phyloP scores from a whole-genome alignment of 2,329 filamentous ascomycete genomes.

The Botrytis byssoidea region DNA sequence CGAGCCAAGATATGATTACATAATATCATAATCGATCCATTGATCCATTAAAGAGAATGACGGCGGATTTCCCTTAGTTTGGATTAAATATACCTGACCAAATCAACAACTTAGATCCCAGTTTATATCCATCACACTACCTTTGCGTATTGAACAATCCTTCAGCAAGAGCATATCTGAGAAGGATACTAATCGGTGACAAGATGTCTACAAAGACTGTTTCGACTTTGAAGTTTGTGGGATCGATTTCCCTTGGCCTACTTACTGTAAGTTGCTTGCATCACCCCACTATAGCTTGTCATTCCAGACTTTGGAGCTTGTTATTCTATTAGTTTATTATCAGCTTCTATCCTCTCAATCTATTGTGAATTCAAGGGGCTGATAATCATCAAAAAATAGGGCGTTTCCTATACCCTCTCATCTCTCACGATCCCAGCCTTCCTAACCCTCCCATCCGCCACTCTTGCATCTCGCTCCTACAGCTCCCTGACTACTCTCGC shows the following conservation, averaged over 20 bases:
- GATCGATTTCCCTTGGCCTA: conserved; percentile 83
- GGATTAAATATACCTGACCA: not conserved
- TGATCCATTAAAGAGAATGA: not conserved
- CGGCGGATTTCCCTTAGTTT: not conserved
- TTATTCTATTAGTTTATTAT: not conserved
- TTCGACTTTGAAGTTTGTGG: conserved; percentile 85
- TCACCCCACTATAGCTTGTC: conserved; percentile 23
- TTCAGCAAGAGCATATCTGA: not conserved
- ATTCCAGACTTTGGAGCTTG: not conserved
- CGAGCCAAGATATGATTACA: not conserved
- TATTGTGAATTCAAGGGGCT: not conserved
- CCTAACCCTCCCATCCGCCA: conserved; percentile 74
- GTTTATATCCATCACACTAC: not conserved
- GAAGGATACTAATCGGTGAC: not conserved
- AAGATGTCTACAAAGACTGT: conserved; percentile 67
- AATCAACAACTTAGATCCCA: not conserved
- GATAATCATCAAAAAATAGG: conserved; percentile 51
- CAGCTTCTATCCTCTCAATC: not conserved
- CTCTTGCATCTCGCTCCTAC: conserved; percentile 68
- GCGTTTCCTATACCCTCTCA: conserved; percentile 82
- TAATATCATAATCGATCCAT: not conserved
- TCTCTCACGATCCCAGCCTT: conserved; percentile 77
- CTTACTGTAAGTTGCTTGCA: conserved; percentile 67
- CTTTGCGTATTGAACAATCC: conserved; percentile 1
- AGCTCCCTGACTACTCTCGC: conserved; percentile 62